These are phyloP conservation scores for Begonia fuchsioides DNA, from an alignment of 306 rosid genomes.

Conservation along the genomic window DNA sequence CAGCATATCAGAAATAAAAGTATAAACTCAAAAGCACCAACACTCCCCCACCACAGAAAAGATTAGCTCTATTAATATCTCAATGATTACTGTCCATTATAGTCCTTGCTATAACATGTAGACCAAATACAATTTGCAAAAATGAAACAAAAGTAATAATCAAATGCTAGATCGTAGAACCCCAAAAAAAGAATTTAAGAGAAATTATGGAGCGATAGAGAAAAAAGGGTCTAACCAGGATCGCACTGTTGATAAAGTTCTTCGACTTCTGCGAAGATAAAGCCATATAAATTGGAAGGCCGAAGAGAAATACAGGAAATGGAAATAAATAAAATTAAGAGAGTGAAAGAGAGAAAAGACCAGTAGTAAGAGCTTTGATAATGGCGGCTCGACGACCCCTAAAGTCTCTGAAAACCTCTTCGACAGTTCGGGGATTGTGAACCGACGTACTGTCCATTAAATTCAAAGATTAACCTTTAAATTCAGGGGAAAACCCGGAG, in stretches of 20 bases:
- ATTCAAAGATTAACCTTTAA: not conserved
- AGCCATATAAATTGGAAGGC: not conserved
- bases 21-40: too few relatives aligned
- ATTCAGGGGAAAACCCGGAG: too few relatives aligned
- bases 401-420: slow-evolving; percentile 52
- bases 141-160: too few relatives aligned
- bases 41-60: too few relatives aligned
- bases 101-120: too few relatives aligned
- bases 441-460: slow-evolving; percentile 35
- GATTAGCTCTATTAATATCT: too few relatives aligned
- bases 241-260: slow-evolving; percentile 47
- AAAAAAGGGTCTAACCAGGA: slow-evolving; percentile 42
- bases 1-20: too few relatives aligned
- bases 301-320: not conserved
- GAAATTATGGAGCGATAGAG: not conserved
- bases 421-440: slow-evolving; percentile 39
- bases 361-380: slow-evolving; percentile 52
- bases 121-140: too few relatives aligned
- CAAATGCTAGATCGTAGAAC: too few relatives aligned
- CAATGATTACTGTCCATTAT: too few relatives aligned
- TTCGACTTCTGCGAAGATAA: slow-evolving; percentile 29
- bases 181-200: not conserved
- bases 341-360: slow-evolving; percentile 13
- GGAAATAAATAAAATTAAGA: not conserved
- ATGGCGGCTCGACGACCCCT: slow-evolving; percentile 45